Percentiles rank a stretch among this genome's conserved stretches.
Evolutionary conservation across 139 green algal genomes (phyloP).

Genomic region (Picochlorum sp.): DNA sequence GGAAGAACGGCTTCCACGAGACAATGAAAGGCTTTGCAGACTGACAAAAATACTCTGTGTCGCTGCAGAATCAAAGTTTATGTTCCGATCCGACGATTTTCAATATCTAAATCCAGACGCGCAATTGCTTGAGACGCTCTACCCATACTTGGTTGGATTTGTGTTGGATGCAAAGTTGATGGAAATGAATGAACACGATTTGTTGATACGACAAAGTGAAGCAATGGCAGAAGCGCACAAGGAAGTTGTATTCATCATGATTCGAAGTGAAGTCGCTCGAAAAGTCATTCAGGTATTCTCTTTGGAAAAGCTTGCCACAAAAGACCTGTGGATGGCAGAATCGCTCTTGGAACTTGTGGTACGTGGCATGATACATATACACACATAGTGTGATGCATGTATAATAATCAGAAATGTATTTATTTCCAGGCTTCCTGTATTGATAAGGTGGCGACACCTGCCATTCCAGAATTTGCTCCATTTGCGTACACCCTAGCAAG

Average conservation of each 20-base stretch:
- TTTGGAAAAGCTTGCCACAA: constrained; percentile 36
- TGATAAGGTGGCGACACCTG: neutral
- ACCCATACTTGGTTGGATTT: constrained; percentile 28
- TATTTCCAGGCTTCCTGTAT: constrained; percentile 3
- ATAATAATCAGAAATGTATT: neutral
- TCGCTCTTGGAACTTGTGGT: constrained; percentile 34
- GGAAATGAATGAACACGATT: constrained; percentile 9
- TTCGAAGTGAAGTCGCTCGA: constrained; percentile 31
- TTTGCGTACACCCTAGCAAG: constrained; percentile 50
- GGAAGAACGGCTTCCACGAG: constrained; percentile 23
- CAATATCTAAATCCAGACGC: constrained; percentile 18
- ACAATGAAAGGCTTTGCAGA: constrained; percentile 42
- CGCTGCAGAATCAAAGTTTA: constrained; percentile 13
- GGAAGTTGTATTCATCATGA: constrained; percentile 31
- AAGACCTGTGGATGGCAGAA: constrained; percentile 32
- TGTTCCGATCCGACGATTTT: constrained; percentile 28
- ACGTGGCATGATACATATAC: neutral
- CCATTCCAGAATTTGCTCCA: constrained; percentile 44
- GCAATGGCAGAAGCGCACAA: constrained; percentile 4
- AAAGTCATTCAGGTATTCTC: constrained; percentile 34
- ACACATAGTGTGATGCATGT: too few relatives aligned
- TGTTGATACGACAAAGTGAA: neutral
- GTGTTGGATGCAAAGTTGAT: constrained; percentile 35
- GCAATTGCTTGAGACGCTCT: constrained; percentile 38
- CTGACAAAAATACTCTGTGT: constrained; percentile 54